phyloP scores from a whole-genome alignment of 2,329 filamentous ascomycete genomes.

The Alternaria sp. region DNA sequence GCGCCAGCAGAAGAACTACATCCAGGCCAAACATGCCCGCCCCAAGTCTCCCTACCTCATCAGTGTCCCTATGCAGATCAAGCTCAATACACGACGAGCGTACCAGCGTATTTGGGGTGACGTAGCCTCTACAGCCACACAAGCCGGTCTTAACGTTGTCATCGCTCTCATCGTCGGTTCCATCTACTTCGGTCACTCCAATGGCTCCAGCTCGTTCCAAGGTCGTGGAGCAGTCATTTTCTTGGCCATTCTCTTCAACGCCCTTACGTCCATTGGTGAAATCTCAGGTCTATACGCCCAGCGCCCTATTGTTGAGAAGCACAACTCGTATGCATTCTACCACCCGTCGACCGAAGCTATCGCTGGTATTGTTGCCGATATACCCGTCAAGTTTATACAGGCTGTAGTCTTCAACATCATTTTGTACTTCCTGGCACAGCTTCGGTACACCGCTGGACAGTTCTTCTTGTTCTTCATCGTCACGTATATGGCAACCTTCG shows the following conservation, averaged over 20 bases:
- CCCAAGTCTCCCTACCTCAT: slow-evolving; percentile 67
- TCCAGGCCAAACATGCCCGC: slow-evolving; percentile 63
- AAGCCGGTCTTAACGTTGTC: slow-evolving; percentile 59
- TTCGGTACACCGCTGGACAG: slow-evolving; percentile 73
- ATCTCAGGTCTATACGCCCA: slow-evolving; percentile 72
- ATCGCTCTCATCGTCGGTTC: slow-evolving; percentile 69
- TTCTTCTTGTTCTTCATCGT: slow-evolving; percentile 84
- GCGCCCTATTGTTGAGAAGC: slow-evolving; percentile 90
- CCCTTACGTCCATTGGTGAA: slow-evolving; percentile 65
- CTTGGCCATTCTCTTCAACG: slow-evolving; percentile 68
- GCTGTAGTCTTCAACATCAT: slow-evolving; percentile 77
- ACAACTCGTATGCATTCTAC: slow-evolving; percentile 83
- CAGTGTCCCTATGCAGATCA: slow-evolving; percentile 58
- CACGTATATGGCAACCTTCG: slow-evolving; percentile 62
- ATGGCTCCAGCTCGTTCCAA: slow-evolving; percentile 62
- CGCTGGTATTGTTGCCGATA: slow-evolving; percentile 81
- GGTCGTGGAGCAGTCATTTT: slow-evolving; percentile 66
- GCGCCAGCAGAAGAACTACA: slow-evolving; percentile 58
- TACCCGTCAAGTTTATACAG: slow-evolving; percentile 80
- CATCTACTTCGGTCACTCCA: slow-evolving; percentile 64
- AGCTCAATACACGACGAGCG: slow-evolving; percentile 40
- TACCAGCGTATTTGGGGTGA: slow-evolving; percentile 49
- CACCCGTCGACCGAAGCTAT: slow-evolving; percentile 86
- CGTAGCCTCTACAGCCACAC: slow-evolving; percentile 41
- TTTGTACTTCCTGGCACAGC: slow-evolving; percentile 85